Base-by-base conservation (phyloP, 176 grass and related monocot species). In the Stipa capillata region DNA sequence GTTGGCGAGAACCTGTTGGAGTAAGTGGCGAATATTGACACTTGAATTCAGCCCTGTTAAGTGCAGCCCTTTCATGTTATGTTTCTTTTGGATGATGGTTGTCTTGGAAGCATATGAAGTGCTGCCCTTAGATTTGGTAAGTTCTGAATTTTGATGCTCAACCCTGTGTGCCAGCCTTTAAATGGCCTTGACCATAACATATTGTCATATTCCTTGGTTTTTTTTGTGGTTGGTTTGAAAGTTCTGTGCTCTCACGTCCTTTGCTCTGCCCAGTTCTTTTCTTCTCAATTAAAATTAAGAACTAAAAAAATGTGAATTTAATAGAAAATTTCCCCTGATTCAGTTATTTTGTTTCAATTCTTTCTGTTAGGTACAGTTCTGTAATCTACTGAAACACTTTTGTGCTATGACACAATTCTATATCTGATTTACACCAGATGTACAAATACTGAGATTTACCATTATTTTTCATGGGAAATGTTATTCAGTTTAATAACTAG, bases 51-150 rank as follows among this genome's bases (percentile, higher is more conserved):
- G 78, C 39, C 84, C 73, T 71, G n/a, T 77, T 85, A 92, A 72
- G 79, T 88, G 74, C 87, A 97, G 82, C 82, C 65, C 76, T 92
- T 82, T 81, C 63, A 78, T 85, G 80, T 90, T 90, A 82, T 75
- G 72, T 93, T 90, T 97, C 85, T 82, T 84, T 88, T 92, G 80
- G 47, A 86, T 85, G 76, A 88, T 86, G 87, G 74, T 86, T 66
- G 72, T 88, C 85, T 88, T 86, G 85, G 83, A 89, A 90, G 83
- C 71, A 59, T 87, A 78, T 59, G 82, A 62, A 74, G 17, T 82
- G 76, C 79, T 84, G 70, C 82, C 78, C 51, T 80, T 86, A 80
- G 75, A 76, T 93, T 88, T 78, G 90, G 93, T 93, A 85, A 90
- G 90, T 80, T 80, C 37, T 35, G n/a, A n/a, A n/a, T n/a, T n/a